Base-by-base conservation (phyloP, 495 filamentous ascomycete species). In the Penicillium nucicola region DNA sequence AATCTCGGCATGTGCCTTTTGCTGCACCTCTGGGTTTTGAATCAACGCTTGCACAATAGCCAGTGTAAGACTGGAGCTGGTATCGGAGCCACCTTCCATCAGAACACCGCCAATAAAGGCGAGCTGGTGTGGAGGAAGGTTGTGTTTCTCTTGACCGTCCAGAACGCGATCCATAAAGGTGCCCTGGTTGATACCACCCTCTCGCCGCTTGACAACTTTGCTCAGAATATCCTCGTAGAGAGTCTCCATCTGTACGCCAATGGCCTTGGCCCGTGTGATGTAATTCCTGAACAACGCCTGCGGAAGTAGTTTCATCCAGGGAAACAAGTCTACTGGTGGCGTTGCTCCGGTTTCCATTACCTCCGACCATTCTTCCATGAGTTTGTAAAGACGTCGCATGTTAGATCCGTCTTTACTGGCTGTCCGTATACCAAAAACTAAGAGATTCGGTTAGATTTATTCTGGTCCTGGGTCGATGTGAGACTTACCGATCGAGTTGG, bases 1-100 rank as follows among this genome's bases (percentile, higher is more conserved):
- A 40, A 70, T 62, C 23, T 67, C 63, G 15, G 53, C 23, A 40
- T 69, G 67, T 36, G 66, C 69, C 43, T 60, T 65, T n/a, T 48
- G 58, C 17, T 67, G 66, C 1, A 76, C 66, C 12, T 72, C 60
- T 0, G 74, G 72, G 38, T 58, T 67, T 35, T 62, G 44, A 9
- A 61, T 60, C 69, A 81, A 65, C 2, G 78, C 78, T 5, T 71
- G 66, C 2, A 81, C 60, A 38, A 79, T 61, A 1, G 69, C 60
- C 1, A 71, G 34, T 71, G 63, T 11, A 71, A 41, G 1, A 55
- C 50, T 12, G 64, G 54, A 5, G 69, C 48, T 2, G 3, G 77
- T 80, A 52, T 82, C 78, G 1, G 67, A 69, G 7, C 77, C 78
- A 3, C 71, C 77, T 61, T 80, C 71, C 55, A 75, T 71, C 9